Evolutionary conservation across 345 rosid genomes (phyloP), one percentile per base, ranked within the genome.

Genomic region (Alliaria petiolata): DNA sequence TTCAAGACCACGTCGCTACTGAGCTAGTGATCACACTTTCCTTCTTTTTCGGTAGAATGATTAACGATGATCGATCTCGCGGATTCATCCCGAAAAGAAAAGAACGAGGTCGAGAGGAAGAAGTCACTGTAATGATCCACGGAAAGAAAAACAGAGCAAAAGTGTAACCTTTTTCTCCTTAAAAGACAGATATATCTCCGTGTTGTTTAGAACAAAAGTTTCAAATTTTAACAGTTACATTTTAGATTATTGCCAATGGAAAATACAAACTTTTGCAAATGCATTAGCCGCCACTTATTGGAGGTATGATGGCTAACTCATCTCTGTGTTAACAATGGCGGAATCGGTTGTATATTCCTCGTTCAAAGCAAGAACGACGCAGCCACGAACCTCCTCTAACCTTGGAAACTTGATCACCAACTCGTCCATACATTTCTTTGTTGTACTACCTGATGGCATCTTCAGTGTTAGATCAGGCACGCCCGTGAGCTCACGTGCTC

Each of bases 271-370:
- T 12, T 2, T 11, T 50, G 50, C 2, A 22, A 42, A 40, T 45
- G 42, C 15, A 53, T 83, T 79, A 95, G 64, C 99, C 99, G n/a
- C 96, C 96, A 28, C 99, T 93, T 56, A 93, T 91, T 14, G 97
- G 99, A 84, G 96, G 99, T 74, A 95, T 95, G 15, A 95, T 83
- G 11, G 97, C 99, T 76, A 91, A 73, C 78, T 95, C 99, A 59
- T 95, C 99, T 57, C 79, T 84, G 55, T 88, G 90, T 68, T 80
- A 47, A 93, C 84, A 71, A 89, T 52, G 2, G 85, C 69, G 0
- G 88, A 75, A 13, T 85, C 90, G 0, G 81, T 80, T 16, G 93
- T 72, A 62, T 89, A 90, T 59, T 90, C 95, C 71, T 90, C 92
- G 13, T 90, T 88, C 50, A 93, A 66, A 52, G 97, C 97, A 36